Percentiles rank a stretch among this genome's conserved stretches.
These are phyloP conservation scores for Roridomyces roridus DNA, from an alignment of 768 basidiomycete species.

Conservation along the genomic window DNA sequence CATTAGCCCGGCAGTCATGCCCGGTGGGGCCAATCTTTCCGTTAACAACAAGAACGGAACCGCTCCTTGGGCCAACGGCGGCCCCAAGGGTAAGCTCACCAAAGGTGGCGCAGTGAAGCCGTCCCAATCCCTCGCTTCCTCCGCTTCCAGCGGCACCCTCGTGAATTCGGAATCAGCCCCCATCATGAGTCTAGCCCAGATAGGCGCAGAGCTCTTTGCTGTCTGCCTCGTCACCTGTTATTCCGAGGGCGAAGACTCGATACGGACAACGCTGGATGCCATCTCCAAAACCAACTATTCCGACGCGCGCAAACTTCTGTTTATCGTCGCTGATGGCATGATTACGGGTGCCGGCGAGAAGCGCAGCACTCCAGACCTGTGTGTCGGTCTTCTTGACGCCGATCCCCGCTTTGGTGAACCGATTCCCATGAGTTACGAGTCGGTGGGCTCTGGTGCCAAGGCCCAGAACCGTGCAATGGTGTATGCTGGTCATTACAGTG, in stretches of 20 bases:
- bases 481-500: conserved; percentile 99
- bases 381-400: conserved; percentile 88
- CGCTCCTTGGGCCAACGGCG: conserved; percentile 87
- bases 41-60: conserved; percentile 90
- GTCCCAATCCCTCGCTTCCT: conserved; percentile 51
- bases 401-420: conserved; percentile 97
- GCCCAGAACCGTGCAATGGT: conserved; percentile 95
- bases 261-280: conserved; percentile 91
- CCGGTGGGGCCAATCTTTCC: conserved; percentile 94
- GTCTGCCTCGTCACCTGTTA: conserved; percentile 98
- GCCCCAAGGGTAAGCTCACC: conserved; percentile 52
- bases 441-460: conserved; percentile 91
- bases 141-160: conserved; percentile 62
- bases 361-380: conserved; percentile 94
- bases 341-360: conserved; percentile 98
- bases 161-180: conserved; percentile 61
- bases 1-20: conserved; percentile 95
- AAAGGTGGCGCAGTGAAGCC: conserved; percentile 46
- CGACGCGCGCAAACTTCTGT: conserved; percentile 89
- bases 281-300: conserved; percentile 92
- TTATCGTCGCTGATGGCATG: conserved; percentile 98
- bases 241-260: conserved; percentile 93
- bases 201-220: conserved; percentile 94
- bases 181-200: conserved; percentile 84
- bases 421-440: conserved; percentile 89